Conservation (phyloP, 2,329 filamentous ascomycete species). For the Hortaea werneckii region DNA sequence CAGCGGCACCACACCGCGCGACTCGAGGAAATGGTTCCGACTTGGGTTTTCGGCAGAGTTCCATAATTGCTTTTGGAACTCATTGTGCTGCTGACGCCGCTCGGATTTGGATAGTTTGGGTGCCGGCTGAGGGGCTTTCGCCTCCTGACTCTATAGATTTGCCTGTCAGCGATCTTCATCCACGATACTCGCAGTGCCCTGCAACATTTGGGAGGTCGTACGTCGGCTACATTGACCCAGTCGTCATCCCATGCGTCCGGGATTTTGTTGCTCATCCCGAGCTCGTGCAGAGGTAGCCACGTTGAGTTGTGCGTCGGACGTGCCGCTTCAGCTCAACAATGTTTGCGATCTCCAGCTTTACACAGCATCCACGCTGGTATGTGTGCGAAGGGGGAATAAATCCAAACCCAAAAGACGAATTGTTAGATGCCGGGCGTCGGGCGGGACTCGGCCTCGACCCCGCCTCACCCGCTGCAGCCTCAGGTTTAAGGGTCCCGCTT, state of each 20-base stretch:
- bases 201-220: slow-evolving; percentile 21
- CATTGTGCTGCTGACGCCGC: slow-evolving; percentile 66
- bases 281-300: not conserved
- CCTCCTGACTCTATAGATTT: slow-evolving; percentile 27
- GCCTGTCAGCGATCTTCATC: not conserved
- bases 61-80: slow-evolving; percentile 80
- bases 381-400: too few relatives aligned
- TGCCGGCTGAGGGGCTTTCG: slow-evolving; percentile 27
- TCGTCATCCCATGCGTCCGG: slow-evolving; percentile 87
- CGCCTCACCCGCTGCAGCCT: too few relatives aligned
- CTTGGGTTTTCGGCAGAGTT: slow-evolving; percentile 75
- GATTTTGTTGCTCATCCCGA: slow-evolving; percentile 39
- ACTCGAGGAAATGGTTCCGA: slow-evolving; percentile 65
- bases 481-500: too few relatives aligned
- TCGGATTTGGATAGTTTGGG: slow-evolving; percentile 61
- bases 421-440: too few relatives aligned
- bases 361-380: too few relatives aligned
- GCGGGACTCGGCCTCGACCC: too few relatives aligned
- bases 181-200: not conserved
- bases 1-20: slow-evolving; percentile 51
- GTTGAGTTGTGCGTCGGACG: not conserved
- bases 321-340: too few relatives aligned
- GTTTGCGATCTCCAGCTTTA: too few relatives aligned
- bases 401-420: too few relatives aligned
- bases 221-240: slow-evolving; percentile 74